Evolutionary conservation across 805 yeast genomes (phyloP), one percentile per base, ranked within the genome.

Genomic region (Limtongia smithiae): DNA sequence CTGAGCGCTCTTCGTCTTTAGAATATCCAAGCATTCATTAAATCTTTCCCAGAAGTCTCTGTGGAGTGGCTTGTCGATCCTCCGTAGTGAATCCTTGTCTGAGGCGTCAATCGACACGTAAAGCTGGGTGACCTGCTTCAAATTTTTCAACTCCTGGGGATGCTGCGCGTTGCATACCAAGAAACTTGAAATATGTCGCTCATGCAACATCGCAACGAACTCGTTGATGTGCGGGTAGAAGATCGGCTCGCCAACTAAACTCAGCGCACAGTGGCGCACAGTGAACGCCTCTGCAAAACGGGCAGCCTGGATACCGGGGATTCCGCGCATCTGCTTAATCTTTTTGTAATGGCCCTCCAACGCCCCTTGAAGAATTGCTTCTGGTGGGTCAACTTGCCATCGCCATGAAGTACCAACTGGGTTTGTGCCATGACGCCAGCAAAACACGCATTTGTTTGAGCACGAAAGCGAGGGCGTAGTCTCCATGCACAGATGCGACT

Each of bases 381-480:
- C 90, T 0, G 97, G 96, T 18, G 83, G 82, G 66, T 89, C 96
- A 12, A 88, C 85, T 62, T 88, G 91, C 97, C 97, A 89, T 62
- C 96, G 74, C 97, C 97, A 89, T 52, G 83, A 83, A 25, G 95
- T 89, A 15, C 96, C 96, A 1, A 90, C 96, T 0, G 97, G 97
- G 63, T 89, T 90, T 2, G 96, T 89, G 41, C 97, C 97, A 67
- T 89, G 97, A 65, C 97, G 78, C 97, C 97, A 89, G 70, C 97
- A 89, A 64, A 89, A 89, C 3, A 90, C 96, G 75, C 97, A 89
- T 66, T 89, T 89, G 65, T 89, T 89, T 4, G 96, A 87, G 67
- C 97, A 89, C 6, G 96, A 91, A 51, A 89, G 72, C 1, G 95
- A 83, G 0, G 97, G 97, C 0, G 97, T 89, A 2, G 96, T 80